Base-by-base conservation (phyloP, 306 rosid genomes). In the Casuarina equisetifolia region DNA sequence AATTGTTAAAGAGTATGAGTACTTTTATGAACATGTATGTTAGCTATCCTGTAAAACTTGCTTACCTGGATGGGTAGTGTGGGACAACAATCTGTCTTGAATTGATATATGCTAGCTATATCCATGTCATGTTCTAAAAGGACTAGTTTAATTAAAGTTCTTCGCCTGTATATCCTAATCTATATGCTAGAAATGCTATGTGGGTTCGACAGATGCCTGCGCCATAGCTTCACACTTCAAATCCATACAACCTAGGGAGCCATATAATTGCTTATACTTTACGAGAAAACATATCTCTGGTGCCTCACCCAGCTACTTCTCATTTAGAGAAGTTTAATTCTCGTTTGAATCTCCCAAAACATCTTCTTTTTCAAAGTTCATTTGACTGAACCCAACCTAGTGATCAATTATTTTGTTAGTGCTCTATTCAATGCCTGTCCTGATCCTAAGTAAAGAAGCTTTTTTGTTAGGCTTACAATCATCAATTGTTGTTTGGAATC, bases 301-400 rank as follows among this genome's bases (percentile, higher is more conserved):
- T 17, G 50, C 46, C 7, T 1, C 16, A 40, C 70, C 44, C 46
- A 39, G 16, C 11, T 64, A 15, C 12, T 64, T 64, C 4, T 38
- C 45, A 40, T 64, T 17, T 35, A 19, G 46, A 39, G 39, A 64
- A 13, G 20, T 64, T 64, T n/a, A 2, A 64, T 64, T 64, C 46
- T 64, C 15, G 20, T 55, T 63, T 63, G 45, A 13, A n/a, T 63
- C 46, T 39, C 39, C 38, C 38, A 35, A 63, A 63, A 38, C 7
- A 36, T 39, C 13, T 2, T 7, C 19, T 9, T 3, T 55, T 55
- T 50, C 48, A 4, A 39, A 54, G 63, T 9, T 76, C 72, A 42
- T 57, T 19, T 63, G 40, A 84, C 77, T 54, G 46, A 25, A 78
- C 73, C 51, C 62, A 72, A 40, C 62, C 62, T 6, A 69, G 64